Base-by-base conservation (phyloP, 129 eudicot species). In the Helichrysum umbraculigerum region DNA sequence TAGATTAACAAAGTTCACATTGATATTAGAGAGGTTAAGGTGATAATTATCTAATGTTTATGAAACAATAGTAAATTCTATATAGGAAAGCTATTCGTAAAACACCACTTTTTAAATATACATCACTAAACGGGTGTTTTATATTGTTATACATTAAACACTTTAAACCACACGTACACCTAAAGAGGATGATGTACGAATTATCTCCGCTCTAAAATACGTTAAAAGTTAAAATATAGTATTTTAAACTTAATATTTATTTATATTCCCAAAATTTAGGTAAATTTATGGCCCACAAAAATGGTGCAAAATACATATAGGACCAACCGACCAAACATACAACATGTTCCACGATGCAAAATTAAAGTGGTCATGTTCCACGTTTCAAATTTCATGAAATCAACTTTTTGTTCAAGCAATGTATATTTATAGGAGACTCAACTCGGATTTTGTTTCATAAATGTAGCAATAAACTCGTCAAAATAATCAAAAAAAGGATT, bases 361-460 rank as follows among this genome's bases (percentile, higher is more conserved):
- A 65, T 80, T 10, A 66, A 73, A 76, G 86, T 42, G 7, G n/a
- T 54, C 92, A 87, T 80, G 88, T 84, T 87, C 83, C 66, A 66
- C 78, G 92, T 85, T 77, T 76, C 62, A 75, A 11, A 76, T 84
- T 81, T 66, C 76, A 50, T 58, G 17, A 30, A 35, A 64, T 59
- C 32, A 30, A 20, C 73, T 81, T 76, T 44, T 10, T 33, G 34
- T 56, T 61, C 66, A 28, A 37, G 62, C 42, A 14, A 54, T 74
- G n/a, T 65, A 52, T 78, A 85, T 83, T 71, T 83, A 81, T 78
- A 81, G 81, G 79, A 76, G 61, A 1, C 73, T 82, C 71, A 17
- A 60, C 70, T 63, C 66, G 1, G 59, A 58, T 72, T 71, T 35
- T 59, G 21, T 71, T 68, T 71, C 74, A 42, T 54, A 30, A 12